Conservation (phyloP, 2,329 filamentous ascomycete genomes). For the Colletotrichum phormii region DNA sequence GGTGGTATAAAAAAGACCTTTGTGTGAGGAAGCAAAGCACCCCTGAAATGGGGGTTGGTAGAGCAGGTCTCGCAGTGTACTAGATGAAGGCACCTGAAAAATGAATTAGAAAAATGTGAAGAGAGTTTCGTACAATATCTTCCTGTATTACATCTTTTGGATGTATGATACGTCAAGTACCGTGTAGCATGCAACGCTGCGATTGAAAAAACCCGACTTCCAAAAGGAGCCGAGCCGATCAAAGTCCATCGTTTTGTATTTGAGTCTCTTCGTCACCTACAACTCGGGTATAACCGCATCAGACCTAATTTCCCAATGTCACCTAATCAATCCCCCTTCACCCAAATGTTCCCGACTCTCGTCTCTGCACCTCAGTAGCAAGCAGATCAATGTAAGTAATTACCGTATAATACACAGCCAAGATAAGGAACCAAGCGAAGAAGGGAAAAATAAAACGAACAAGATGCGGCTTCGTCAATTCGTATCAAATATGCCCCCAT, state of each 20-base stretch:
- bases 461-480: slow-evolving; percentile 29
- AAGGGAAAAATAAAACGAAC: neutral
- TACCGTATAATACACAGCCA: neutral
- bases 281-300: slow-evolving; percentile 13
- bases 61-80: neutral
- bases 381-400: neutral
- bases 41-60: neutral
- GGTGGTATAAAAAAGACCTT: neutral
- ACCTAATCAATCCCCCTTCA: neutral
- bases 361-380: neutral
- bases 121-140: neutral
- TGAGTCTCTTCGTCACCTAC: slow-evolving; percentile 4
- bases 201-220: neutral
- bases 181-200: neutral
- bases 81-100: neutral
- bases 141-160: neutral
- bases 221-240: neutral
- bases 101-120: neutral
- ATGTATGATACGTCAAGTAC: neutral
- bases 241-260: neutral
- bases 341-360: neutral
- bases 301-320: neutral
- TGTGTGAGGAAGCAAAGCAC: neutral
- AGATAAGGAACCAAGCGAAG: neutral
- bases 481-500: slow-evolving; percentile 2